These are phyloP conservation scores for Saccharomyces cerevisiae DNA, from an alignment of 805 yeast genomes.

Conservation along the genomic window DNA sequence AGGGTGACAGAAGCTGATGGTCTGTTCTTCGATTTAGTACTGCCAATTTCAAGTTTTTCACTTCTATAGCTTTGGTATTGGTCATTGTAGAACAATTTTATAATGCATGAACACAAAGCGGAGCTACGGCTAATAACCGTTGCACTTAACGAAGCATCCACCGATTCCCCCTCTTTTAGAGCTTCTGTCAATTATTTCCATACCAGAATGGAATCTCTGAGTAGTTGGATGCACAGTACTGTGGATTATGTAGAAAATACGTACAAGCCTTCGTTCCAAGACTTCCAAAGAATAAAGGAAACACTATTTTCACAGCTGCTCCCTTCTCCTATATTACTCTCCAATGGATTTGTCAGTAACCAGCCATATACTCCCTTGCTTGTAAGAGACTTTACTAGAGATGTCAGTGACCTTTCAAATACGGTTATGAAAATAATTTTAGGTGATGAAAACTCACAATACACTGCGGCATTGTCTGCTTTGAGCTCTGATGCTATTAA, in stretches of 20 bases:
- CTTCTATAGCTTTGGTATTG: background rate
- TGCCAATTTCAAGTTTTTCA: background rate
- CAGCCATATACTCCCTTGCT: constrained; percentile 52
- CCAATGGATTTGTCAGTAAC: constrained; percentile 53
- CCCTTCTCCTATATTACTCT: constrained; percentile 39
- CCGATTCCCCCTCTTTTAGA: constrained; percentile 70
- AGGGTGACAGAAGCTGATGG: background rate
- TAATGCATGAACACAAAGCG: background rate
- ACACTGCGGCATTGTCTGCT: constrained; percentile 8
- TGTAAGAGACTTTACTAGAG: constrained; percentile 12
- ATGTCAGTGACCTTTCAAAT: constrained; percentile 12
- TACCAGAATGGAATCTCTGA: constrained; percentile 49
- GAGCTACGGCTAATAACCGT: constrained; percentile 8
- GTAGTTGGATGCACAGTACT: constrained; percentile 54
- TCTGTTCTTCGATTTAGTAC: background rate
- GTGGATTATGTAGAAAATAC: constrained; percentile 35
- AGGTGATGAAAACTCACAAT: constrained; percentile 9
- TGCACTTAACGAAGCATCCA: constrained; percentile 14
- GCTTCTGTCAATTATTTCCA: constrained; percentile 62
- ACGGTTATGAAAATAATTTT: constrained; percentile 9
- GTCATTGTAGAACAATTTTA: background rate
- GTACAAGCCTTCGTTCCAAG: constrained; percentile 36
- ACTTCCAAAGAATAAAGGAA: constrained; percentile 37
- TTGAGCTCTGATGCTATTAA: constrained; percentile 35
- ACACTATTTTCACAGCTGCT: constrained; percentile 41